Evolutionary conservation across 768 basidiomycete species (phyloP).

Genomic region (Collybia mongolica): DNA sequence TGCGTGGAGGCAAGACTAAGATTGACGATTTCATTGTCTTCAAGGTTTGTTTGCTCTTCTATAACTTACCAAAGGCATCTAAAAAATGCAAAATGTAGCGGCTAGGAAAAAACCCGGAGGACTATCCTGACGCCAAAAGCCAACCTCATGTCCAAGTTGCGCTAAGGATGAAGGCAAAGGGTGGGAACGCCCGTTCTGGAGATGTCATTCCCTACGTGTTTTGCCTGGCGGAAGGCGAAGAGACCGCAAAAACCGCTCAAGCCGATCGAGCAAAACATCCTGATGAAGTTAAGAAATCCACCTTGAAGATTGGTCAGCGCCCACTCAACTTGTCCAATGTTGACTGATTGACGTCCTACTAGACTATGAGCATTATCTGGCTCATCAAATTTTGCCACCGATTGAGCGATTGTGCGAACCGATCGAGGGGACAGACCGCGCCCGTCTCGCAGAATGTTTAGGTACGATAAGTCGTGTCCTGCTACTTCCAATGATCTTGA

Average conservation of each 20-base stretch:
- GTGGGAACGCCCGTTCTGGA: constrained; percentile 76
- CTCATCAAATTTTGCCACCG: constrained; percentile 90
- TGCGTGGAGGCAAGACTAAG: constrained; percentile 74
- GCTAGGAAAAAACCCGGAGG: constrained; percentile 93
- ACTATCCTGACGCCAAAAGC: constrained; percentile 92
- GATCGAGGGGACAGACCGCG: constrained; percentile 92
- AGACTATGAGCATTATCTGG: constrained; percentile 93
- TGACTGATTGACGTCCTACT: constrained; percentile 8
- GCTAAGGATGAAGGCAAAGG: constrained; percentile 81
- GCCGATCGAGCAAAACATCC: constrained; percentile 93
- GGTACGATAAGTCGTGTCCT: constrained; percentile 41
- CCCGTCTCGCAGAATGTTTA: constrained; percentile 92
- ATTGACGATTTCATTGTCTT: constrained; percentile 94
- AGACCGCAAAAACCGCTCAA: constrained; percentile 69
- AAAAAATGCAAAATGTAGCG: constrained; percentile 48
- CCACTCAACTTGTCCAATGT: background rate
- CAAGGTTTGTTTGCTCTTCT: constrained; percentile 59
- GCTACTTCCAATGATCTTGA: background rate
- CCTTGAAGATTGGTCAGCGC: constrained; percentile 67
- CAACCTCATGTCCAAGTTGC: constrained; percentile 99
- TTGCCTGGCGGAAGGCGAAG: constrained; percentile 75
- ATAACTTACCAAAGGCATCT: background rate
- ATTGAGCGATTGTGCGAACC: constrained; percentile 94
- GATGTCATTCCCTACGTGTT: constrained; percentile 98
- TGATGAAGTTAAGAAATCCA: constrained; percentile 80